Base-by-base conservation (phyloP, 441 rosid genomes). In the Gossypium gossypioides region DNA sequence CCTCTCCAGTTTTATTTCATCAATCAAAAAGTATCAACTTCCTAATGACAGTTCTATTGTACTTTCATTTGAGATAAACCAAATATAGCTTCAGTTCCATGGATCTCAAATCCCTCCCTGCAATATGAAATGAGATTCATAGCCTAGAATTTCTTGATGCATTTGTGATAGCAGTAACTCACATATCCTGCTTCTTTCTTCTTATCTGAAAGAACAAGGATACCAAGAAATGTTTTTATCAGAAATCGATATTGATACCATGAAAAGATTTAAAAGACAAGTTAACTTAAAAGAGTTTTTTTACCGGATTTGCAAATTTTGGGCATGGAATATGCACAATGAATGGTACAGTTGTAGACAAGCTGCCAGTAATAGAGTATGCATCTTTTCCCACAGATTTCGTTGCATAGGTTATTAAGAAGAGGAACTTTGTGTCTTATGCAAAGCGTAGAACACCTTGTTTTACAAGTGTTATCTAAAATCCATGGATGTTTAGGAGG, bases 61-160 rank as follows among this genome's bases (percentile, higher is more conserved):
- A 50, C 55, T 50, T 5, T n/a, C 56, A 51, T 51, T 51, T 51
- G 1, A 15, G 56, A 51, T 19, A 16, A 29, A 18, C 56, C 56
- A 15, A 51, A 51, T 16, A 16, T 51, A 15, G 56, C 22, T 51
- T 51, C 56, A 15, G 6, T 15, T 6, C 3, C 16, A 15, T 32
- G 37, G 7, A 32, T 32, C 37, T 32, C 37, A 32, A 32, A 32
- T 32, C 29, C 29, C 29, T 29, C 37, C 37, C 37, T 5, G 37
- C 37, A 32, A 32, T 4, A 32, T 51, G 56, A 51, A 51, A 15
- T 51, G 56, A 19, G 27, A 54, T 19, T 54, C 24, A 9, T 54
- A 63, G 13, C 71, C 71, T 67, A 67, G 71, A 46, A 67, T 25
- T 67, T 67, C 58, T 48, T 67, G 57, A 50, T 50, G 24, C 71